Percentiles rank a stretch among this genome's conserved stretches.
These are phyloP conservation scores for Nemania serpens DNA, from an alignment of 2,329 filamentous ascomycete genomes.

Conservation along the genomic window DNA sequence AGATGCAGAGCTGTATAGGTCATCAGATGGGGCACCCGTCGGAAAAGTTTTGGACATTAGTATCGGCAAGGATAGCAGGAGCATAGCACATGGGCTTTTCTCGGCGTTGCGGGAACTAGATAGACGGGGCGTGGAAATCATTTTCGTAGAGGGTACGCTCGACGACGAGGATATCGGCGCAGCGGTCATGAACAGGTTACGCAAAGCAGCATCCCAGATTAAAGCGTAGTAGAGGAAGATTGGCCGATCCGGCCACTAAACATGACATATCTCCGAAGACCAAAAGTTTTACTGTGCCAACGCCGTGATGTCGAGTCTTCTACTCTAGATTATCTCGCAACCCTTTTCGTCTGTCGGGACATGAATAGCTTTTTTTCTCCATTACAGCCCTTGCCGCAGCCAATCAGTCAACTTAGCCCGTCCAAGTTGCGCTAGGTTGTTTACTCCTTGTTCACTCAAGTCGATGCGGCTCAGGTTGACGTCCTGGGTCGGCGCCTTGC, in stretches of 20 bases:
- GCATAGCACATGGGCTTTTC: slow-evolving; percentile 86
- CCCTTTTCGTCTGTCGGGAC: slow-evolving; percentile 14
- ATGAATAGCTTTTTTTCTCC: slow-evolving; percentile 32
- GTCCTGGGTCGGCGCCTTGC: slow-evolving; percentile 88
- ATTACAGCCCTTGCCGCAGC: slow-evolving; percentile 78
- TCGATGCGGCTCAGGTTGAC: slow-evolving; percentile 93
- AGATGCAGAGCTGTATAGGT: slow-evolving; percentile 46
- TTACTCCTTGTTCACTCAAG: slow-evolving; percentile 90
- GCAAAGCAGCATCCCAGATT: slow-evolving; percentile 73
- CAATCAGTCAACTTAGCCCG: slow-evolving; percentile 90
- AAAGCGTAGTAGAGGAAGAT: slow-evolving; percentile 51
- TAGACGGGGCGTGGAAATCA: slow-evolving; percentile 74
- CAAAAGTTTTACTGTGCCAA: slow-evolving; percentile 37
- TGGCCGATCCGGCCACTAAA: slow-evolving; percentile 31
- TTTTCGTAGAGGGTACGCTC: slow-evolving; percentile 87
- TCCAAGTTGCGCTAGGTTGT: slow-evolving; percentile 92
- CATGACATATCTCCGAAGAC: slow-evolving; percentile 32
- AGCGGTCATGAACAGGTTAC: slow-evolving; percentile 82
- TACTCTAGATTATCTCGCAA: slow-evolving; percentile 27
- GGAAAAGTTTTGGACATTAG: slow-evolving; percentile 68
- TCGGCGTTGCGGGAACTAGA: slow-evolving; percentile 86
- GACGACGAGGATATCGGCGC: slow-evolving; percentile 82
- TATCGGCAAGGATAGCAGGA: slow-evolving; percentile 70
- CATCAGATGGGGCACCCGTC: slow-evolving; percentile 38
- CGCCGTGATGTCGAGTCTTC: slow-evolving; percentile 36